Conservation (phyloP, 495 filamentous ascomycete species). For the Cryomyces minteri region DNA sequence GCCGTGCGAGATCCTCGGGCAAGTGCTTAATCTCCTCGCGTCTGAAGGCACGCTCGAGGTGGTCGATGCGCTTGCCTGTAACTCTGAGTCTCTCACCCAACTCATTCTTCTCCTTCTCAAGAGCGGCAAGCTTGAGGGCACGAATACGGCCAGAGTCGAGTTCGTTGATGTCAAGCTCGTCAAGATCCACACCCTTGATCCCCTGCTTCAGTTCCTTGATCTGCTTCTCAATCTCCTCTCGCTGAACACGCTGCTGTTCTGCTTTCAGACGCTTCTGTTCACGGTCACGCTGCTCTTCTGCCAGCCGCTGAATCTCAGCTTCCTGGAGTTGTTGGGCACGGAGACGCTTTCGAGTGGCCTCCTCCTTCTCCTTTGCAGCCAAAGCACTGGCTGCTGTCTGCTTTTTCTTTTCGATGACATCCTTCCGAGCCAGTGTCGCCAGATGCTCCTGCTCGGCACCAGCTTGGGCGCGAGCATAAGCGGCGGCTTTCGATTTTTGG, state of each 20-base stretch:
- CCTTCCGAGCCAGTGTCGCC: conserved; percentile 73
- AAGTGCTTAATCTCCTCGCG: conserved; percentile 90
- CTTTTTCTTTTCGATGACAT: conserved; percentile 90
- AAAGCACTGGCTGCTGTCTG: conserved; percentile 72
- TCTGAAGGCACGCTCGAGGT: conserved; percentile 90
- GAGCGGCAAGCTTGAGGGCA: conserved; percentile 80
- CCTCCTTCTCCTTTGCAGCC: conserved; percentile 78
- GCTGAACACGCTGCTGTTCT: conserved; percentile 79
- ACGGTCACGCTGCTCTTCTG: conserved; percentile 78
- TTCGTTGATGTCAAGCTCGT: conserved; percentile 60
- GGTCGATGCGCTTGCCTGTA: conserved; percentile 90
- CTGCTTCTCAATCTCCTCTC: conserved; percentile 89
- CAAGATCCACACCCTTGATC: conserved; percentile 59
- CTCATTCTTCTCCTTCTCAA: conserved; percentile 95
- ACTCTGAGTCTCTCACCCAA: conserved; percentile 75
- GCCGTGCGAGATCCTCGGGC: conserved; percentile 64
- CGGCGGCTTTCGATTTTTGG: conserved; percentile 58
- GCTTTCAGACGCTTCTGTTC: conserved; percentile 75
- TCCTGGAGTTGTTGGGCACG: conserved; percentile 72
- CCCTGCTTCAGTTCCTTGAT: conserved; percentile 78
- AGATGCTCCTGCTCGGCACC: conserved; percentile 84
- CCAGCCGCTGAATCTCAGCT: conserved; percentile 69
- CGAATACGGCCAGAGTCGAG: conserved; percentile 79
- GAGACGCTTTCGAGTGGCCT: conserved; percentile 65
- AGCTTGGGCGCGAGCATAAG: conserved; percentile 58